Evolutionary conservation across 805 yeast genomes (phyloP).

Genomic region (Myxozyma geophila): DNA sequence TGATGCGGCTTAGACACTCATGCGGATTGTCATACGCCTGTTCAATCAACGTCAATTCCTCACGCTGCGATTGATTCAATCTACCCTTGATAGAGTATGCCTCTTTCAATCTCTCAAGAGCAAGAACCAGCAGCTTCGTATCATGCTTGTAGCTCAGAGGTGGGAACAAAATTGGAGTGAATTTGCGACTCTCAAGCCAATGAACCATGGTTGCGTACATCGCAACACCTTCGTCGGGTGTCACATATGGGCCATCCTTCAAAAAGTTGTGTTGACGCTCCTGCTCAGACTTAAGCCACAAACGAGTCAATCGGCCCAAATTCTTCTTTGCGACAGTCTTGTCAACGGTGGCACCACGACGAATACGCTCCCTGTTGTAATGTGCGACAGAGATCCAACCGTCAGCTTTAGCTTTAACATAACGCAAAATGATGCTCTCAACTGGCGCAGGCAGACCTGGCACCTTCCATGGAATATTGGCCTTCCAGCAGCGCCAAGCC

Average conservation of each 20-base stretch:
- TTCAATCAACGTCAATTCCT: conserved; percentile 89
- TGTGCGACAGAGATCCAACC: conserved; percentile 96
- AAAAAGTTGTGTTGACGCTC: conserved; percentile 80
- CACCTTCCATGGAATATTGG: conserved; percentile 96
- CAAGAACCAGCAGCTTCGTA: conserved; percentile 84
- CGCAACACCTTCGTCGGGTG: conserved; percentile 86
- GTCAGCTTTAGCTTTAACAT: conserved; percentile 93
- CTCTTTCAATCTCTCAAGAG: conserved; percentile 86
- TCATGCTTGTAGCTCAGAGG: conserved; percentile 91
- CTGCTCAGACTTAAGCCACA: conserved; percentile 93
- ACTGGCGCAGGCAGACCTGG: conserved; percentile 95
- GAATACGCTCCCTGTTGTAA: conserved; percentile 84
- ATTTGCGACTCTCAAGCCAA: conserved; percentile 85
- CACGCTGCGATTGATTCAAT: conserved; percentile 83
- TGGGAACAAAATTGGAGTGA: conserved; percentile 90
- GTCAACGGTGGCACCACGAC: conserved; percentile 89
- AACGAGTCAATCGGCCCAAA: conserved; percentile 84
- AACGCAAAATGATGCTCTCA: conserved; percentile 81
- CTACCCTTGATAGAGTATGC: conserved; percentile 74
- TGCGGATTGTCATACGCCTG: conserved; percentile 98
- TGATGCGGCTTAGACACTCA: conserved; percentile 83
- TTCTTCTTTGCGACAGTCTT: conserved; percentile 94
- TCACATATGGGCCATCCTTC: conserved; percentile 82
- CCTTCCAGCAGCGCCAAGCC: conserved; percentile 99
- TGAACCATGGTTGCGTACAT: conserved; percentile 85